Evolutionary conservation across 192 early-diverging fungal species (phyloP).

Genomic region (Obelidium mucronatum): DNA sequence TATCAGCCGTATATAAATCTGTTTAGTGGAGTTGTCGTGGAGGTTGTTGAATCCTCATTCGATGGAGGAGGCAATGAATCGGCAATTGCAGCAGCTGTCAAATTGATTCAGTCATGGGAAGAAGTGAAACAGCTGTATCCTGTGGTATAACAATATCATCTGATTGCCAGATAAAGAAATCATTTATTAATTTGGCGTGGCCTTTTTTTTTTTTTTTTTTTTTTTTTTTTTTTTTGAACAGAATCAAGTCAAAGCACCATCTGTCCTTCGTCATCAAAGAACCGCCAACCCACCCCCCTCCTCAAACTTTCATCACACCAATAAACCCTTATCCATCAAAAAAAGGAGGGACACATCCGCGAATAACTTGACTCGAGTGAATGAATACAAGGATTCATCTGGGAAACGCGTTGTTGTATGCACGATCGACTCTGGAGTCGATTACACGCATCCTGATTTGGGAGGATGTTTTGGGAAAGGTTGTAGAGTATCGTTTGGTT

Average conservation of each 20-base stretch:
- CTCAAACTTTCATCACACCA: too few relatives aligned
- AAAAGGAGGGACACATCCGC: neutral
- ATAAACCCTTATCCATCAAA: too few relatives aligned
- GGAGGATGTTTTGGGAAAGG: constrained; percentile 51
- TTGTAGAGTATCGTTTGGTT: constrained; percentile 45
- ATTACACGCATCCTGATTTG: constrained; percentile 60
- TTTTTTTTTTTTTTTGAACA: neutral
- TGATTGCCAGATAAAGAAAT: too few relatives aligned
- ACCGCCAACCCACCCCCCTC: too few relatives aligned
- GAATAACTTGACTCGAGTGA: neutral
- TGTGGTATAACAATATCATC: neutral
- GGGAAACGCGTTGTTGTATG: constrained; percentile 59
- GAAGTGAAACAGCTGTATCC: neutral
- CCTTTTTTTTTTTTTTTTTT: neutral
- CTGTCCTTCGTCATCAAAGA: too few relatives aligned
- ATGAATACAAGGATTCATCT: constrained; percentile 31
- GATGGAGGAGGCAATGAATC: too few relatives aligned
- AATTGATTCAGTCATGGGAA: neutral
- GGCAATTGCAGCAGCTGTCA: too few relatives aligned
- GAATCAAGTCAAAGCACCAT: too few relatives aligned
- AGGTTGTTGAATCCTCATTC: constrained; percentile 36
- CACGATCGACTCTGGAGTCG: constrained; percentile 59
- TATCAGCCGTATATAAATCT: neutral
- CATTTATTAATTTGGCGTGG: too few relatives aligned
- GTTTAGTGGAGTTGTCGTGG: constrained; percentile 67